Evolutionary conservation across 306 rosid species (phyloP), one percentile per base, ranked within the genome.

Genomic region (Dryas drummondii): DNA sequence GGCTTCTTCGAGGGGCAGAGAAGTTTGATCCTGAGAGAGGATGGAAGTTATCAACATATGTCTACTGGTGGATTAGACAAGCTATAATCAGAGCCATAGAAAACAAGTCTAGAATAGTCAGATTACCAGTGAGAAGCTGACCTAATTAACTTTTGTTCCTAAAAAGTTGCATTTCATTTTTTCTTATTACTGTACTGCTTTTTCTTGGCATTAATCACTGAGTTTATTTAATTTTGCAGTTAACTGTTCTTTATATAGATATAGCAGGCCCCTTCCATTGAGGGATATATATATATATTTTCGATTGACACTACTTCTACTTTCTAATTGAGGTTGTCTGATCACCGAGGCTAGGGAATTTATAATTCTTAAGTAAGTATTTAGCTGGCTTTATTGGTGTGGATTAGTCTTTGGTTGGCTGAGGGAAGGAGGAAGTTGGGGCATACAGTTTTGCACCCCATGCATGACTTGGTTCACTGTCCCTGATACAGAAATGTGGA

Each of bases 11-110:
- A 66, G 98, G 93, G 76, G 98, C 86, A 11, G 86, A 85, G 80
- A 89, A 79, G 78, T 93, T 89, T 76, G 96, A 91, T 17, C 93
- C 91, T 6, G 76, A 85, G 10, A 84, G 88, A 81, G 97, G 97
- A 68, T 42, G 80, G 53, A 93, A 91, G 64, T 49, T 93, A 49
- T 91, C 98, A 58, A 91, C 97, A n/a, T 91, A 91, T 81, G 92
- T 82, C 27, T 91, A 93, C 84, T 91, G 93, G 96, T 93, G 96
- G 97, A 91, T 93, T 63, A 87, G 78, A 76, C 97, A 93, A 88
- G 93, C 96, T 55, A 88, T 91, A 9, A 80, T 89, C 51, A 88
- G 78, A 84, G 92, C 97, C 57, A 78, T 93, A 79, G 90, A 86
- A 7, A 93, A 41, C 19, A 88, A 91, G 65, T 89, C 97, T 14